These are phyloP conservation scores for Phytophthora gonapodyides DNA, from an alignment of 352 stramenopile genomes.

Conservation along the genomic window DNA sequence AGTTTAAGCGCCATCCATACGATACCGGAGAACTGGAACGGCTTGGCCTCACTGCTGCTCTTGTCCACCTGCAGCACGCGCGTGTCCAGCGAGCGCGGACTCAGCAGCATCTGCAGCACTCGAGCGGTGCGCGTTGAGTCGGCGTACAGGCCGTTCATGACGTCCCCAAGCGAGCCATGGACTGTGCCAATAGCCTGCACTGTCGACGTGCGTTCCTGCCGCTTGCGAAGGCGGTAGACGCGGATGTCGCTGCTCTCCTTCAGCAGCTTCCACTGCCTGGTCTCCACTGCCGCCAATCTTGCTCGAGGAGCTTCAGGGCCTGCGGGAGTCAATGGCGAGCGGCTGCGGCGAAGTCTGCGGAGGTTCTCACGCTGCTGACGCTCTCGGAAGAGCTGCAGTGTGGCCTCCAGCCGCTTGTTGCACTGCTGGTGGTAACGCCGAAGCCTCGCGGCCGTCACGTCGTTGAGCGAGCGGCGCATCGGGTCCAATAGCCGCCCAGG, in stretches of 20 bases:
- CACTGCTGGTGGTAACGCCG: conserved; percentile 57
- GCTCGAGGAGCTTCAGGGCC: conserved; percentile 9
- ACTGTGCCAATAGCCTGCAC: conserved; percentile 69
- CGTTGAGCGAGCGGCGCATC: conserved; percentile 29
- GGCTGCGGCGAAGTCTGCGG: conserved; percentile 17
- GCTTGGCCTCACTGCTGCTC: conserved; percentile 54
- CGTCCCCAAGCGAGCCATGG: conserved; percentile 62
- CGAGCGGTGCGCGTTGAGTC: conserved; percentile 69
- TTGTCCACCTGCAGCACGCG: conserved; percentile 75
- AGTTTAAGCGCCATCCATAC: conserved; percentile 71
- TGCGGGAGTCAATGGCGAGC: conserved; percentile 17
- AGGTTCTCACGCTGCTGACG: conserved; percentile 48
- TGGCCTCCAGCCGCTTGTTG: conserved; percentile 46
- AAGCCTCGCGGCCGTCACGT: conserved; percentile 48
- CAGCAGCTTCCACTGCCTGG: conserved; percentile 69
- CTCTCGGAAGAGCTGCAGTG: conserved; percentile 50
- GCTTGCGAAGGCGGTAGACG: conserved; percentile 54
- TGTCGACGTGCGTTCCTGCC: conserved; percentile 47
- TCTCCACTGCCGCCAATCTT: conserved; percentile 3
- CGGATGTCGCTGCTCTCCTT: conserved; percentile 63
- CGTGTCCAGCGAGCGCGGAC: conserved; percentile 55
- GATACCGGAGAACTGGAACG: conserved; percentile 78
- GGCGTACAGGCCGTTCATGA: conserved; percentile 82
- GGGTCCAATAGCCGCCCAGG: conserved; percentile 5
- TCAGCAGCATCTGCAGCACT: conserved; percentile 68